Evolutionary conservation across 177 flowering plant species (phyloP).

Genomic region (Vitis hybrid): DNA sequence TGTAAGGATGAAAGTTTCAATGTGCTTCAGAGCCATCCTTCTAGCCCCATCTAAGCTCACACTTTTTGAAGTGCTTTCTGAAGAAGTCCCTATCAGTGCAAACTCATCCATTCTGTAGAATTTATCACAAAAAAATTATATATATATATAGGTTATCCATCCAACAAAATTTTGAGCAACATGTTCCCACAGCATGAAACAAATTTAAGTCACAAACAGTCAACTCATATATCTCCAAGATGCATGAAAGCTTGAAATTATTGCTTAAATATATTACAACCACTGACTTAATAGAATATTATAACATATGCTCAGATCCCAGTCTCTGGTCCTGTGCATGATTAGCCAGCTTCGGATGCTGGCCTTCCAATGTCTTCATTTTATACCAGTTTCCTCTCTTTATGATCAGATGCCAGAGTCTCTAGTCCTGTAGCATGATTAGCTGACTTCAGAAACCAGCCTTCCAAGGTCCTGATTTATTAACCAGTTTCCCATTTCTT

Average conservation of each 20-base stretch:
- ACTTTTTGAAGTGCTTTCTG: constrained; percentile 67
- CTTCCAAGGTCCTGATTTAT: neutral
- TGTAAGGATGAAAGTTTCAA: constrained; percentile 70
- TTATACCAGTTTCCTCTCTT: neutral
- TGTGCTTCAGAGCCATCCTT: constrained; percentile 79
- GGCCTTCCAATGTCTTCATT: neutral
- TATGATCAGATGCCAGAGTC: neutral
- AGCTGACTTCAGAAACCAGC: too few species aligned
- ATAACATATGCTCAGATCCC: neutral
- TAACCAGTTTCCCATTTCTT: neutral
- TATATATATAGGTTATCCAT: neutral
- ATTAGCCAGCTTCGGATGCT: neutral
- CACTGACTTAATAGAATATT: neutral
- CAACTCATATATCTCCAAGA: neutral
- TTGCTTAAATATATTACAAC: neutral
- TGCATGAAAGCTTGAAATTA: neutral
- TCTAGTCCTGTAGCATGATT: neutral
- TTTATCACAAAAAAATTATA: constrained; percentile 4
- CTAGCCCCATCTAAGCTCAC: constrained; percentile 75
- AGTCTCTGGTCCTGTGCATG: neutral
- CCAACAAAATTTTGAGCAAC: neutral
- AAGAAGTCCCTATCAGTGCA: constrained; percentile 54
- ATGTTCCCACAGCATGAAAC: neutral
- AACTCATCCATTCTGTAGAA: constrained; percentile 83
- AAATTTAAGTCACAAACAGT: neutral